These are phyloP conservation scores for Phytophthora pseudosyringae DNA, from an alignment of 352 stramenopile genomes.

Conservation along the genomic window DNA sequence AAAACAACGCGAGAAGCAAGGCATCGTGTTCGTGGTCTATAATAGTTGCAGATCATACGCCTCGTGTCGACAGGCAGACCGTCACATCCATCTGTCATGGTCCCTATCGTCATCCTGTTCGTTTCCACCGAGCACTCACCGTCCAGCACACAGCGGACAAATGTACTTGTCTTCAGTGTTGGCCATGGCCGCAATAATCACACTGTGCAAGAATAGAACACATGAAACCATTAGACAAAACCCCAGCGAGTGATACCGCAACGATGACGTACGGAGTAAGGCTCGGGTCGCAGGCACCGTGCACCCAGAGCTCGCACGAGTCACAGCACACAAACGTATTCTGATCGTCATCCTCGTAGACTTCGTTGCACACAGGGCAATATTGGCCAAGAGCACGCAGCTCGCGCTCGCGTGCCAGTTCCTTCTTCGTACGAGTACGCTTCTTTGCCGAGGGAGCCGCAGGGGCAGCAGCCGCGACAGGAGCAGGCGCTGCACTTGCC, in stretches of 20 bases:
- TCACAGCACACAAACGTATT: conserved; percentile 90
- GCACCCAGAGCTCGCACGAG: conserved; percentile 90
- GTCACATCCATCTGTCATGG: conserved; percentile 1
- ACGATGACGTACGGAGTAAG: conserved; percentile 64
- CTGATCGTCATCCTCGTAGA: conserved; percentile 87
- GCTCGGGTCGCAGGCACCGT: conserved; percentile 72
- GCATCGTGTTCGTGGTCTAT: conserved; percentile 26
- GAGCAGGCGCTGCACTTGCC: conserved; percentile 16
- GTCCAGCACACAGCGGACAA: conserved; percentile 74
- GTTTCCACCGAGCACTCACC: conserved; percentile 37
- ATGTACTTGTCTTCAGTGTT: conserved; percentile 88
- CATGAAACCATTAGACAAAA: conserved; percentile 21
- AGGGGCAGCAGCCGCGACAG: conserved; percentile 25
- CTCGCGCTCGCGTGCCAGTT: conserved; percentile 74
- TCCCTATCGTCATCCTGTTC: conserved; percentile 10
- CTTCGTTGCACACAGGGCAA: conserved; percentile 85
- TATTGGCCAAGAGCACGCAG: conserved; percentile 83
- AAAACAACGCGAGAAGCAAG: conserved; percentile 2
- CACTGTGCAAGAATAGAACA: conserved; percentile 33
- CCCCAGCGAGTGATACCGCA: not conserved
- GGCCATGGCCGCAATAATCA: conserved; percentile 58
- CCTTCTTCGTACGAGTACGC: conserved; percentile 65
- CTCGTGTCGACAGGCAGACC: not conserved
- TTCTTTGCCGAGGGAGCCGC: conserved; percentile 41
- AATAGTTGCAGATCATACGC: conserved; percentile 26